Evolutionary conservation across 768 basidiomycete genomes (phyloP).

Genomic region (Lentinula sp.): DNA sequence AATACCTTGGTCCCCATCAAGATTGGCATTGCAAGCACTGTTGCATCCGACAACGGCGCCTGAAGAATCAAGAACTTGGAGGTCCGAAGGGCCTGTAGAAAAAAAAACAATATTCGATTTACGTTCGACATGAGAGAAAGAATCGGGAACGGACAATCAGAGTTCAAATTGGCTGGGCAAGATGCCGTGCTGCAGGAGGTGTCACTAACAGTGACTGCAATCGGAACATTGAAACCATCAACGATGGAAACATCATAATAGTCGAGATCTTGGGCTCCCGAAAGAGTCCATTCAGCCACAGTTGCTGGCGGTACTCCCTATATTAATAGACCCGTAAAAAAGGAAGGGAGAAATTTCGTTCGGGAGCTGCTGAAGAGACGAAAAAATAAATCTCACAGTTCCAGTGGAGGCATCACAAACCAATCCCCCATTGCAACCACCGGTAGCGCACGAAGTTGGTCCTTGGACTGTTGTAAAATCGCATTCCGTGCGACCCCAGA

Average conservation of each 20-base stretch:
- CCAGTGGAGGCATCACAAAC: slow-evolving; percentile 46
- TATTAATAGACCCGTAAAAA: background rate
- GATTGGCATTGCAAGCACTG: slow-evolving; percentile 33
- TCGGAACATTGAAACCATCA: slow-evolving; percentile 43
- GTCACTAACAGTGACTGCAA: slow-evolving; percentile 27
- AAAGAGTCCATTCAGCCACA: slow-evolving; percentile 40
- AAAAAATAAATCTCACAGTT: slow-evolving; percentile 27
- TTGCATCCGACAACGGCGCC: slow-evolving; percentile 35
- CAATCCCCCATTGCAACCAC: slow-evolving; percentile 68
- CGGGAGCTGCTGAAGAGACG: background rate
- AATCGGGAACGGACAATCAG: slow-evolving; percentile 22
- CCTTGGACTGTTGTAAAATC: slow-evolving; percentile 48
- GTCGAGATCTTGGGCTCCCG: slow-evolving; percentile 20
- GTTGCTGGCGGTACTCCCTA: slow-evolving; percentile 40
- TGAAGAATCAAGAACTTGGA: slow-evolving; percentile 20
- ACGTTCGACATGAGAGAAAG: background rate
- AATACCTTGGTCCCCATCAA: slow-evolving; percentile 27
- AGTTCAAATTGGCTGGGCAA: slow-evolving; percentile 43
- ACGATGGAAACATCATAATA: slow-evolving; percentile 43
- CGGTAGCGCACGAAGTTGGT: slow-evolving; percentile 56
- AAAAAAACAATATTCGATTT: background rate
- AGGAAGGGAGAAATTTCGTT: slow-evolving; percentile 4
- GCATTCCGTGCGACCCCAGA: slow-evolving; percentile 56
- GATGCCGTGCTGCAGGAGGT: slow-evolving; percentile 31
- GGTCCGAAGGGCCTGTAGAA: slow-evolving; percentile 12